phyloP scores from a whole-genome alignment of 192 early-diverging fungal species.

The Dissophora globulifera region DNA sequence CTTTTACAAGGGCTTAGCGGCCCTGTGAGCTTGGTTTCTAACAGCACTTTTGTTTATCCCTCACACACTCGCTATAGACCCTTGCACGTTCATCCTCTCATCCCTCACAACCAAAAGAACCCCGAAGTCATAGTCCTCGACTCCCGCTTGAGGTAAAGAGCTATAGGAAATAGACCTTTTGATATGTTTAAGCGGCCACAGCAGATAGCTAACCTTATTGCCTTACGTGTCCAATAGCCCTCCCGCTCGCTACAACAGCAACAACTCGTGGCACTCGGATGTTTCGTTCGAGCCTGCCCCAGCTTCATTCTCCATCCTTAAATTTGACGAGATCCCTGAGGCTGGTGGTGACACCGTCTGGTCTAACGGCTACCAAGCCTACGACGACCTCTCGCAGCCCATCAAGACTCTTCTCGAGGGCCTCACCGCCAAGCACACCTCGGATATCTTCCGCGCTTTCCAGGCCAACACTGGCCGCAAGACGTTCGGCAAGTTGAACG shows the following conservation, averaged over 20 bases:
- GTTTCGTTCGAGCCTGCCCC: slow-evolving; percentile 51
- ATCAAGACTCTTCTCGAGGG: slow-evolving; percentile 66
- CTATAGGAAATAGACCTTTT: neutral
- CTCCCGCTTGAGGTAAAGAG: slow-evolving; percentile 32
- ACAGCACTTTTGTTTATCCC: too few relatives aligned
- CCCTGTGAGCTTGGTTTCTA: too few relatives aligned
- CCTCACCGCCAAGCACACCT: slow-evolving; percentile 64
- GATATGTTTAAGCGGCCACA: neutral
- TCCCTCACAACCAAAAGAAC: slow-evolving; percentile 27
- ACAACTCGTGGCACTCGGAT: slow-evolving; percentile 51
- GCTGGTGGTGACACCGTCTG: slow-evolving; percentile 58
- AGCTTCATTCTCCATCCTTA: slow-evolving; percentile 50
- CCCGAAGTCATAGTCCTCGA: slow-evolving; percentile 49
- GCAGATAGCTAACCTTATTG: neutral
- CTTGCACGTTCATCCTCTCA: slow-evolving; percentile 45
- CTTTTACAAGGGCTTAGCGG: too few relatives aligned
- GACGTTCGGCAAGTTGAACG: slow-evolving; percentile 51
- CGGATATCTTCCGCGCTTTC: slow-evolving; percentile 35
- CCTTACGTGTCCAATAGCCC: neutral
- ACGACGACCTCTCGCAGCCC: slow-evolving; percentile 59
- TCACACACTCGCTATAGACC: slow-evolving; percentile 11
- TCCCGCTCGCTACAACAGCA: slow-evolving; percentile 54
- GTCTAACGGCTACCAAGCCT: slow-evolving; percentile 54
- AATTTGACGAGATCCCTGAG: slow-evolving; percentile 48
- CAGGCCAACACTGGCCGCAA: slow-evolving; percentile 45